phyloP scores from a whole-genome alignment of 2,329 filamentous ascomycete species.

The Catunica adiposa region DNA sequence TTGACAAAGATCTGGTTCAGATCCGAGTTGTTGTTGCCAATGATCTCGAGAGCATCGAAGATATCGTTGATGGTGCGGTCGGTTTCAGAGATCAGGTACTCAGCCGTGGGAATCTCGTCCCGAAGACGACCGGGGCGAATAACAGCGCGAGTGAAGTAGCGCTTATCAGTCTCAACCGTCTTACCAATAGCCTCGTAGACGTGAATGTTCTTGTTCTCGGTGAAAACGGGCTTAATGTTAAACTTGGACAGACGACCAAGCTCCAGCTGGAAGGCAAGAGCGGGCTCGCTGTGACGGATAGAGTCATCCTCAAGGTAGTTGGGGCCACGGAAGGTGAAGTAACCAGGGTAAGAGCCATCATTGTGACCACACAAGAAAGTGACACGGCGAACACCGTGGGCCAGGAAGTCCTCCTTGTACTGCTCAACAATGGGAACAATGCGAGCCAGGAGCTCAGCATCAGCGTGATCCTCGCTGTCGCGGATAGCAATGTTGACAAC shows the following conservation, averaged over 20 bases:
- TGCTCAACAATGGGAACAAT: conserved; percentile 62
- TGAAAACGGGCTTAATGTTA: conserved; percentile 95
- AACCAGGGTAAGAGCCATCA: conserved; percentile 86
- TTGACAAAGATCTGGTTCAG: conserved; percentile 99
- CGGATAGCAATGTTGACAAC: conserved; percentile 86
- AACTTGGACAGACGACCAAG: conserved; percentile 88
- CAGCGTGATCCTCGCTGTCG: conserved; percentile 69
- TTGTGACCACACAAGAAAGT: conserved; percentile 94
- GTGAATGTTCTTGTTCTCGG: conserved; percentile 97
- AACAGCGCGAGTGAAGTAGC: conserved; percentile 93
- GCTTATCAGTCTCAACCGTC: conserved; percentile 87
- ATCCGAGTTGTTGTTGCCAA: conserved; percentile 97
- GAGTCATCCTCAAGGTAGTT: conserved; percentile 78
- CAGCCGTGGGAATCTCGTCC: conserved; percentile 94
- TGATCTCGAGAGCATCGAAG: conserved; percentile 91
- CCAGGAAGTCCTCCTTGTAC: conserved; percentile 67
- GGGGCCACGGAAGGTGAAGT: conserved; percentile 96
- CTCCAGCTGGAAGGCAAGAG: conserved; percentile 96
- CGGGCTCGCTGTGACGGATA: conserved; percentile 93
- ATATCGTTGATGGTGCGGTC: conserved; percentile 96
- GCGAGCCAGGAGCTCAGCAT: conserved; percentile 62
- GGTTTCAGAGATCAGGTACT: conserved; percentile 94
- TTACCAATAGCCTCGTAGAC: conserved; percentile 96
- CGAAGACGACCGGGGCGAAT: conserved; percentile 86
- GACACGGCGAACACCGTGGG: conserved; percentile 69